Base-by-base conservation (phyloP, 306 rosid species). In the Sphenostylis stenocarpa region DNA sequence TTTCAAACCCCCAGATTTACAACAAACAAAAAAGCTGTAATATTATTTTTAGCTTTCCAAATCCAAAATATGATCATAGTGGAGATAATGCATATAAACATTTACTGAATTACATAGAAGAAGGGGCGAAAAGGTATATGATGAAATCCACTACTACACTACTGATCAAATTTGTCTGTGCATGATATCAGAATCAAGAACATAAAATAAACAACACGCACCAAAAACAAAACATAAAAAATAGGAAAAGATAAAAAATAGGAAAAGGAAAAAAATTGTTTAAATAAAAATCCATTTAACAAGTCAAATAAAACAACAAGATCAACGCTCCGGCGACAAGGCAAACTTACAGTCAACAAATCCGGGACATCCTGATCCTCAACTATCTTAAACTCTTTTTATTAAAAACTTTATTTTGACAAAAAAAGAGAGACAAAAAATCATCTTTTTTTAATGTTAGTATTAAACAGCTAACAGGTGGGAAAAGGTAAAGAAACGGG, bases 231-330 rank as follows among this genome's bases (percentile, higher is more conserved):
- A 29, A 20, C 28, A 26, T 15, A 3, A 17, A 41, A 48, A 64
- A 41, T n/a, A 1, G 11, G 9, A 16, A 48, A 19, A 51, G 1
- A 4, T 3, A 20, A 52, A 19, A 2, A 3, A 47, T 47, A 1
- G 11, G 9, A 16, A 48, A 19, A 51, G 1, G 12, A 9, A 20
- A 52, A 19, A 2, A 3, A 47, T 47, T 47, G 21, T 2, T n/a
- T 45, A 19, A 15, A 33, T 1, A 64, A 45, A 80, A 66, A 20
- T 16, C 8, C 5, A 64, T 43, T 6, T 15, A 65, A 44, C 29
- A 56, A 16, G 75, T 55, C 64, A 56, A 73, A 28, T 12, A 66
- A 45, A 80, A 67, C 10, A 80, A 15, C 3, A 41, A 29, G 62
- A 45, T 13, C 71, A 73, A 67, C 13, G 43, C 44, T 43, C 15